Conservation (phyloP, 192 early-diverging fungal species). For the Mortierella claussenii region DNA sequence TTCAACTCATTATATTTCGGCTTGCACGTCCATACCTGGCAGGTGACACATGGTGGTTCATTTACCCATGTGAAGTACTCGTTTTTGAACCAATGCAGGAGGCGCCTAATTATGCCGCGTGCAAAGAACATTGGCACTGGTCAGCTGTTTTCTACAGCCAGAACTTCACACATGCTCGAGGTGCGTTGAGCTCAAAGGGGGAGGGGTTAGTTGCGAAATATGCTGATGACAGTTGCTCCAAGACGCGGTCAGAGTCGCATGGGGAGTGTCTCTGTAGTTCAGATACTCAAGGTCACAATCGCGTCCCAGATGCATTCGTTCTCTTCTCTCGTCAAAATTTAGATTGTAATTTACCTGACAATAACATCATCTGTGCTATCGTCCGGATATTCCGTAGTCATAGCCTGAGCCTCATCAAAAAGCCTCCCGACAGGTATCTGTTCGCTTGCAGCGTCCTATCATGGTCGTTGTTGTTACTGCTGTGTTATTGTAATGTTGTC, state of each 20-base stretch:
- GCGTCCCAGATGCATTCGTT: not conserved
- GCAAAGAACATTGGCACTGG: no score
- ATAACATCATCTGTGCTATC: constrained; percentile 37
- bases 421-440: constrained; percentile 53
- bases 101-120: no score
- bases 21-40: constrained; percentile 32
- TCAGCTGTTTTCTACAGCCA: no score
- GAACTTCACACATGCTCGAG: no score
- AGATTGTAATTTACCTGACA: constrained; percentile 37
- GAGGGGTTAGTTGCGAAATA: not conserved
- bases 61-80: constrained; percentile 67
- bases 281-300: not conserved
- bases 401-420: constrained; percentile 55
- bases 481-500: not conserved
- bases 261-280: not conserved
- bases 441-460: constrained; percentile 56
- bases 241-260: no score
- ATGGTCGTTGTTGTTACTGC: not conserved
- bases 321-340: no score
- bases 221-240: no score
- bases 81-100: constrained; percentile 64
- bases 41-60: constrained; percentile 53
- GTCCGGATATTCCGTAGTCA: constrained; percentile 41
- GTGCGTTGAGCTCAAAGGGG: not conserved
- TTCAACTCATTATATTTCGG: no score